Conservation (phyloP, 2,329 filamentous ascomycete genomes). For the Biscogniauxia sp. region DNA sequence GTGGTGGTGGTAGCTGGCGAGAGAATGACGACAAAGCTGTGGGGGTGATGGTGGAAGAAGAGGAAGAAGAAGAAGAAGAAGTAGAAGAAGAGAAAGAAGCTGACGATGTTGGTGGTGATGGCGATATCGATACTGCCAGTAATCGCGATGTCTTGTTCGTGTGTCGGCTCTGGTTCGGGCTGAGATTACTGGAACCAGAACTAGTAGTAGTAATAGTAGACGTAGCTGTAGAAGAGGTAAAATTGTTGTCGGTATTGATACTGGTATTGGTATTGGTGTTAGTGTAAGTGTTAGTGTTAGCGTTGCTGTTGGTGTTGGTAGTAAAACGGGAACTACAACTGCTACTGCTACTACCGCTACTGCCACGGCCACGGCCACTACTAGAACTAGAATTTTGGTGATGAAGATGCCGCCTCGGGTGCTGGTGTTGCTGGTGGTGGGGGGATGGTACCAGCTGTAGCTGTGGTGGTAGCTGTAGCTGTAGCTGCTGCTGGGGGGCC, state of each 20-base stretch:
- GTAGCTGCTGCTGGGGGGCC: no score
- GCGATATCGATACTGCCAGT: background rate
- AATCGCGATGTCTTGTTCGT: background rate
- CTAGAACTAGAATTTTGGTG: background rate
- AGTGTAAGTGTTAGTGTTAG: no score
- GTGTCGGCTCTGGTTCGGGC: background rate
- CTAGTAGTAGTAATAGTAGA: no score
- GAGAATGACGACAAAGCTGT: background rate
- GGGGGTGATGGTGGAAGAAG: background rate
- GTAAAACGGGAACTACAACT: no score
- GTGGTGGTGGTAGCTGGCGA: background rate
- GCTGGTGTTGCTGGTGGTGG: conserved; percentile 1
- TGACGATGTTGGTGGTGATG: background rate
- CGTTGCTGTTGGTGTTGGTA: no score
- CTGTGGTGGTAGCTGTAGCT: background rate
- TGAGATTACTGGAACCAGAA: background rate
- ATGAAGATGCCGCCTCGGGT: background rate
- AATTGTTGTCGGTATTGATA: no score
- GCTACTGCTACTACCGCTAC: no score
- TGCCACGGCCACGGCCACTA: no score
- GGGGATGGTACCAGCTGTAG: background rate
- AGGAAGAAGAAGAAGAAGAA: background rate
- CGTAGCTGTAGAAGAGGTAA: no score
- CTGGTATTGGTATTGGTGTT: no score
- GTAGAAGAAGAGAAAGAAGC: background rate